Base-by-base conservation (phyloP, 2,329 filamentous ascomycete genomes). In the Apiospora phragmitis region DNA sequence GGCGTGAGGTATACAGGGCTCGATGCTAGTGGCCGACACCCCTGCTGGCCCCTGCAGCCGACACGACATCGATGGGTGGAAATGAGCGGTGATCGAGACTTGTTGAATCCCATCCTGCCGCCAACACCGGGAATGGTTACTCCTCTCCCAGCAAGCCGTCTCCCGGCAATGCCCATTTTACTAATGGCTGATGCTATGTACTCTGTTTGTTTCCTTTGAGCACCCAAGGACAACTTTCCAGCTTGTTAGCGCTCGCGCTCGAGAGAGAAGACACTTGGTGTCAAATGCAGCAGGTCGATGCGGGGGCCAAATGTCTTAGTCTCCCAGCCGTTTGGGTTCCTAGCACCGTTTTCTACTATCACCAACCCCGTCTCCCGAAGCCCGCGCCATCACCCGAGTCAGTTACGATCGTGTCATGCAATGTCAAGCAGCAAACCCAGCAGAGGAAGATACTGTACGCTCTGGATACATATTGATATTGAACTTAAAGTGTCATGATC, bases 21-120 rank as follows among this genome's bases (percentile, higher is more conserved):
- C 45, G 8, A 47, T 21, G 21, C 55, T 62, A 62, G 55, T 38
- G 55, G 55, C 55, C 55, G 55, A 62, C 32, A 62, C 18, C 55
- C 55, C 9, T 38, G 55, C 55, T 35, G 32, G 32, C 32, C 55
- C 55, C 55, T 62, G 55, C 55, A 62, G 29, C 55, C 32, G 55
- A 62, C 55, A 62, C 32, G 55, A 62, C 55, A 62, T 35, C 55
- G 55, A n/a, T 32, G 55, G 55, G 55, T 62, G 55, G 55, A n/a
- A 62, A 38, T 62, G 55, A 62, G 55, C 55, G 55, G 55, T 62
- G 55, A 38, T 62, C 55, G 55, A n/a, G 29, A 35, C 9, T n/a
- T n/a, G 1, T 35, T n/a, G 55, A 62, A 38, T 62, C 29, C 55
- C 55, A 62, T 62, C 55, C 55, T 16, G n/a, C 49, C 29, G n/a